Percentiles rank a stretch among this genome's conserved stretches.
phyloP scores from a whole-genome alignment of 257 asterid species.

The Gentiana macrophylla region DNA sequence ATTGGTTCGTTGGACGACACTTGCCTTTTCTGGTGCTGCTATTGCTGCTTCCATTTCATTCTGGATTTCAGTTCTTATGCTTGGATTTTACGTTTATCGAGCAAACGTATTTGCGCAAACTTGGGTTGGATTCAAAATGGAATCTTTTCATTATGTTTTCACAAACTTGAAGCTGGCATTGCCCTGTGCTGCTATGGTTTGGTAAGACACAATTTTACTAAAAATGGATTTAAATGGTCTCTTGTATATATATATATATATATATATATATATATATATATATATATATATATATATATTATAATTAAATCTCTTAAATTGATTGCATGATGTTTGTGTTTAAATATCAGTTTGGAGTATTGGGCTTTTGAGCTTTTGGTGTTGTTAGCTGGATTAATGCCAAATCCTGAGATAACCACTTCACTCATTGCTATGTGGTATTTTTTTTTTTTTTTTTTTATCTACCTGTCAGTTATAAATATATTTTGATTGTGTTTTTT shows the following conservation, averaged over 20 bases:
- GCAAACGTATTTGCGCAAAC: slow-evolving; percentile 29
- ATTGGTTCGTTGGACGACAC: slow-evolving; percentile 34
- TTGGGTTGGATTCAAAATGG: slow-evolving; percentile 45
- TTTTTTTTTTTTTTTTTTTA: neutral
- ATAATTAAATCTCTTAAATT: neutral
- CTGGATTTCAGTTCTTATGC: slow-evolving; percentile 47
- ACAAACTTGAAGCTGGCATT: slow-evolving; percentile 39
- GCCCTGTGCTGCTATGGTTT: slow-evolving; percentile 75
- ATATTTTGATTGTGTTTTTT: neutral
- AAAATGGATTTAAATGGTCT: neutral
- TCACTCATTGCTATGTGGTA: slow-evolving; percentile 86
- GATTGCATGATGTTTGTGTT: neutral
- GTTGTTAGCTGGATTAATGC: slow-evolving; percentile 76
- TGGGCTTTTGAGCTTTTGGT: slow-evolving; percentile 92
- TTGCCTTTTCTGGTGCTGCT: slow-evolving; percentile 49
- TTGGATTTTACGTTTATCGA: slow-evolving; percentile 29
- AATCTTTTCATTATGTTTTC: slow-evolving; percentile 20
- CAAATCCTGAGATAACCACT: slow-evolving; percentile 52
- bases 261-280: neutral
- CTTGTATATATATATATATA: neutral
- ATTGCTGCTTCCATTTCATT: slow-evolving; percentile 51
- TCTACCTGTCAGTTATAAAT: neutral
- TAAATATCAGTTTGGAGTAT: slow-evolving; percentile 49
- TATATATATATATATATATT: neutral
- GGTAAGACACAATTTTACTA: slow-evolving; percentile 25